Base-by-base conservation (phyloP, 805 yeast species). In the Saturnispora sanitii region DNA sequence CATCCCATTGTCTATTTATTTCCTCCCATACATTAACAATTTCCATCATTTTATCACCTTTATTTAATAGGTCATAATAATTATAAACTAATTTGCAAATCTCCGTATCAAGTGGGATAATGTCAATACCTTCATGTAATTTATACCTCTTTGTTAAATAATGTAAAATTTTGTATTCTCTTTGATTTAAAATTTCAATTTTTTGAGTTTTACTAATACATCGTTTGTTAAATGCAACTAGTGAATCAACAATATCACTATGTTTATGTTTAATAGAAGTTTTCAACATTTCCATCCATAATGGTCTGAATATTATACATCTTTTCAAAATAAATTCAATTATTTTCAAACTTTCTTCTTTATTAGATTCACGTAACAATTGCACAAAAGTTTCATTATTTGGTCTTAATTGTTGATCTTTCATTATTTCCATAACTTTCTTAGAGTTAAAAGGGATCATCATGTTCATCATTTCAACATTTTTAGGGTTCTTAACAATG, bases 1-100 rank as follows among this genome's bases (percentile, higher is more conserved):
- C 39, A 31, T 33, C 20, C 26, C 17, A 32, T 25, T 35, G 32
- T 44, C 27, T 40, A 29, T 38, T 29, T 40, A 40, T 28, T 32
- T 4, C 26, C 33, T 40, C 40, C 36, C 43, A 36, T 15, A 27
- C 25, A 35, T 40, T 40, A 20, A 36, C 43, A 15, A 35, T 35
- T 31, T 35, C 25, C 36, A 35, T 25, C 43, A 40, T 40, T 11
- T 4, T 3, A 6, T 35, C 30, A 15, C 43, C 43, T 25, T 40
- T 23, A 5, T 35, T 33, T 11, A 12, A 12, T 13, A 20, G 26
- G 12, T 40, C 29, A 22, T 36, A 26, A 25, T 23, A 18, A 17
- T 31, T n/a, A 26, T 35, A 40, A n/a, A 40, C 39, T n/a, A 20
- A 11, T 21, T 25, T 18, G 26, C 39, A 35, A 8, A 40, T 32